Evolutionary conservation across 306 rosid genomes (phyloP).

Genomic region (Gleditsia sinensis): DNA sequence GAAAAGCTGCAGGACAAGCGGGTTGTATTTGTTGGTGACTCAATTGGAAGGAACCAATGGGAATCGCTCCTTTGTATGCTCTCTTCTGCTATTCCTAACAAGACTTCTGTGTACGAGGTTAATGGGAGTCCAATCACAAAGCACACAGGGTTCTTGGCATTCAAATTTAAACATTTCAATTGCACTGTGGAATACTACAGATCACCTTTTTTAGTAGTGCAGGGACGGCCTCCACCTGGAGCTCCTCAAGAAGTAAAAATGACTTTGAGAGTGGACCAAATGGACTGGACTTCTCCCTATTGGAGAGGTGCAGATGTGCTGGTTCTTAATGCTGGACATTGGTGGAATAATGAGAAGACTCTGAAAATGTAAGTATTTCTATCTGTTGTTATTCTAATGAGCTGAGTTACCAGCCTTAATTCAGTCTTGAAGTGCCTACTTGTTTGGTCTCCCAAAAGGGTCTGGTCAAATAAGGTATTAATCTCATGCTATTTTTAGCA

Average conservation of each 20-base stretch:
- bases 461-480: conserved; percentile 9
- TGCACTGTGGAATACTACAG: conserved; percentile 91
- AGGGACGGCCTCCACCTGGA: conserved; percentile 73
- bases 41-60: conserved; percentile 97
- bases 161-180: conserved; percentile 78
- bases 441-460: conserved; percentile 10
- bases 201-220: conserved; percentile 79
- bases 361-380: conserved; percentile 54
- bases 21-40: conserved; percentile 85
- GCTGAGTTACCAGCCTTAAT: conserved; percentile 30
- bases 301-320: conserved; percentile 86
- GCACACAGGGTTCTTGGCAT: conserved; percentile 79
- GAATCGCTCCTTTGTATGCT: conserved; percentile 93
- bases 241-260: conserved; percentile 58
- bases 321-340: conserved; percentile 86
- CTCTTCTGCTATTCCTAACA: conserved; percentile 62
- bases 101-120: conserved; percentile 68
- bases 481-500: conserved; percentile 2
- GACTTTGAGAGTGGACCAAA: conserved; percentile 67
- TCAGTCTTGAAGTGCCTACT: conserved; percentile 18
- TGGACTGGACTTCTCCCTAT: conserved; percentile 69
- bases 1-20: conserved; percentile 69
- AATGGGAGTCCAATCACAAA: conserved; percentile 78
- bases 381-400: not conserved
- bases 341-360: conserved; percentile 90